These are phyloP conservation scores for Malus domestica DNA, from an alignment of 306 rosid genomes.

Conservation along the genomic window DNA sequence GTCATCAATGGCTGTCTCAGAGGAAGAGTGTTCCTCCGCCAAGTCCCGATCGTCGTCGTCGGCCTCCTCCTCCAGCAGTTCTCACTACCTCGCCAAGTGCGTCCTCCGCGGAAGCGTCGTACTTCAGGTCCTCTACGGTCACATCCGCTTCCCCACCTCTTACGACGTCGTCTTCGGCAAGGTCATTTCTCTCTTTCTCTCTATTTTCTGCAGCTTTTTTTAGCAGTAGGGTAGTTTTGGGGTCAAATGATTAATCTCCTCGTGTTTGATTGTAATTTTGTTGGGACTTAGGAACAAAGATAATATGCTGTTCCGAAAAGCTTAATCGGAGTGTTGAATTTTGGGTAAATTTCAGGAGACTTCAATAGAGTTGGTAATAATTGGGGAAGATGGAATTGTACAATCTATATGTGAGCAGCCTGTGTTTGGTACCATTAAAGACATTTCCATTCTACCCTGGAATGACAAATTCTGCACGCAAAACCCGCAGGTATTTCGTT, in stretches of 20 bases:
- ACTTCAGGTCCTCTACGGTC: slow-evolving; percentile 75
- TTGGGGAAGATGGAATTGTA: slow-evolving; percentile 70
- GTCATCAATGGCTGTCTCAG: slow-evolving; percentile 70
- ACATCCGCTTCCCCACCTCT: slow-evolving; percentile 62
- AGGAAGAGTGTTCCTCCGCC: slow-evolving; percentile 85
- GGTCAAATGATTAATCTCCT: not conserved
- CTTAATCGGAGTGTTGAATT: not conserved
- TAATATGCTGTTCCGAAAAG: not conserved
- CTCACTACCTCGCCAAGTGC: slow-evolving; percentile 79
- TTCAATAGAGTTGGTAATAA: slow-evolving; percentile 72
- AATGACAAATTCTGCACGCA: slow-evolving; percentile 47
- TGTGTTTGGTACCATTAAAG: slow-evolving; percentile 85
- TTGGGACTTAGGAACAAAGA: not conserved
- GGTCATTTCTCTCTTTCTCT: slow-evolving; percentile 23
- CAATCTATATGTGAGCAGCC: slow-evolving; percentile 87
- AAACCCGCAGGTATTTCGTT: slow-evolving; percentile 47
- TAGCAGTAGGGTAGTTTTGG: not conserved
- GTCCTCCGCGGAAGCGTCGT: slow-evolving; percentile 75
- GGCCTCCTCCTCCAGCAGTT: slow-evolving; percentile 23
- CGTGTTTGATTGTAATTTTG: not conserved
- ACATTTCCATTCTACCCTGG: slow-evolving; percentile 79
- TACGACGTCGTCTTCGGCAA: slow-evolving; percentile 79
- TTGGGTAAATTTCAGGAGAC: slow-evolving; percentile 52
- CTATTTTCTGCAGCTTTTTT: not conserved
- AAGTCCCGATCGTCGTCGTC: slow-evolving; percentile 62